Evolutionary conservation across 257 asterid species (phyloP).

Genomic region (Leptodermis oblonga): DNA sequence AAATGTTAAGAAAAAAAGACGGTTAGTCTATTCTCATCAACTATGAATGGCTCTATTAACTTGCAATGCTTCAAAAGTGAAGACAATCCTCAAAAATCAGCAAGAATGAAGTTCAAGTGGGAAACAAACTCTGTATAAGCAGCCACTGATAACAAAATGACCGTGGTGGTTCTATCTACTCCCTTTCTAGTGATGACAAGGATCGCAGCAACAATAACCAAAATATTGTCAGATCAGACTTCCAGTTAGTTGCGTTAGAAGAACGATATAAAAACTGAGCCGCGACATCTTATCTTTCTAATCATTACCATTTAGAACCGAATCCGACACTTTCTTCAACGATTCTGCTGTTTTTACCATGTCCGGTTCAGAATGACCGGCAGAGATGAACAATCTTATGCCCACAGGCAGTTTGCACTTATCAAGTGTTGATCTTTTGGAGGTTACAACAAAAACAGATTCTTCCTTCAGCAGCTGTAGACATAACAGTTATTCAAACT

Average conservation of each 20-base stretch:
- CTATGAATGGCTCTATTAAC: background rate
- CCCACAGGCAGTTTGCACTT: too few species aligned
- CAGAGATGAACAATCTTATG: slow-evolving; percentile 64
- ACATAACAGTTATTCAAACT: too few species aligned
- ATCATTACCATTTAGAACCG: slow-evolving; percentile 32
- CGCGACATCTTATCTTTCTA: slow-evolving; percentile 14
- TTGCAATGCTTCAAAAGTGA: background rate
- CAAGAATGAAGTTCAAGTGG: background rate
- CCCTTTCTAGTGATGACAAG: background rate
- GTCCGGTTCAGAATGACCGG: slow-evolving; percentile 74
- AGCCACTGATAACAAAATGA: background rate
- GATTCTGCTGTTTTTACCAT: slow-evolving; percentile 58
- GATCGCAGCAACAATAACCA: background rate
- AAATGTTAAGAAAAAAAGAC: too few species aligned
- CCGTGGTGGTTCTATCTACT: background rate
- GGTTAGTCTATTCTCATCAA: too few species aligned
- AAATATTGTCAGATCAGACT: background rate
- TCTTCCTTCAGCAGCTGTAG: too few species aligned
- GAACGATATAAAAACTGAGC: background rate
- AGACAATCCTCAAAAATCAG: background rate
- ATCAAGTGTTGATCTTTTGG: too few species aligned
- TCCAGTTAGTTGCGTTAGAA: background rate
- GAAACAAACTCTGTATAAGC: background rate
- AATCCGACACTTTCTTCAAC: slow-evolving; percentile 45
- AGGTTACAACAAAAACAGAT: too few species aligned